Evolutionary conservation across 208 protist genomes (phyloP), one percentile per base, ranked within the genome.

Genomic region (Trypanosoma melophagium): DNA sequence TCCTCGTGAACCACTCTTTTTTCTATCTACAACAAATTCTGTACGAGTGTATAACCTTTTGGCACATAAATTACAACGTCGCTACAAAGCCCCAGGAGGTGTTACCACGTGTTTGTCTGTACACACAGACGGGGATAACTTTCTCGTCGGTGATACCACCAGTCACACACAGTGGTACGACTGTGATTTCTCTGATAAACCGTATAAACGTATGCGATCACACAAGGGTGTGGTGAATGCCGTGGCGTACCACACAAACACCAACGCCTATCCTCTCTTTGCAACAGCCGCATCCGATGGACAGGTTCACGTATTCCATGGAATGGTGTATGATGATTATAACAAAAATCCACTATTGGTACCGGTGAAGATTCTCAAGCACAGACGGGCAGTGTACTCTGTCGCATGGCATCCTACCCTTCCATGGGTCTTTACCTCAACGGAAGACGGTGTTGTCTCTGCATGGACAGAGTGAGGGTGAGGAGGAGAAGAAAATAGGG

Each of bases 341-440:
- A 82, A 97, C 58, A 97, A 98, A 74, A 99, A 99, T 67, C 92
- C 99, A 16, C 71, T 99, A 7, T 90, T 99, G 56, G 98, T 99
- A 42, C 99, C 99, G n/a, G 83, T 99, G 28, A 99, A 99, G 77
- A 97, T 99, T 49, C 76, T 99, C 45, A 92, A 94, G 60, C 97
- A 95, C 47, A 98, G 99, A 71, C 76, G 89, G 8, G 80, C 85
- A 53, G 95, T 92, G 77, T 99, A 73, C 77, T 84, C 92, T 41
- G 69, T 95, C 25, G 86, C 77, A 24, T 99, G 98, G 89, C 98
- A 99, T 70, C 98, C 98, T 17, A 96, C 81, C 31, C 97, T 99
- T 82, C 98, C 99, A 17, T 99, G 99, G 99, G 69, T 99, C 3
- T 99, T 99, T 74, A 98, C 94, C 31, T 90, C 94, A 9, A 98